These are phyloP conservation scores for Viola pubescens DNA, from an alignment of 441 rosid species.

Conservation along the genomic window DNA sequence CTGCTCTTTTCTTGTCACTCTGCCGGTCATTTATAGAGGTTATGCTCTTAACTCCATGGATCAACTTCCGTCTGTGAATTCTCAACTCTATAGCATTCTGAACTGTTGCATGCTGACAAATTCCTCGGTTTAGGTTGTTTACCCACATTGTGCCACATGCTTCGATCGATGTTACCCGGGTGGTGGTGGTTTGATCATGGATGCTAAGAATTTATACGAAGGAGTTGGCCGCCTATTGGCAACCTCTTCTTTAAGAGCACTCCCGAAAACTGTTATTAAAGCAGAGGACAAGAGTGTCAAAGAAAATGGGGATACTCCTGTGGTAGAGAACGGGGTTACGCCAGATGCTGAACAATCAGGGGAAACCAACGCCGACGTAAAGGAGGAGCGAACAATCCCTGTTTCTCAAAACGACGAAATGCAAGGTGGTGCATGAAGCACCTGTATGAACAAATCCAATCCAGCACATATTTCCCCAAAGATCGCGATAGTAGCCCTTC, in stretches of 20 bases:
- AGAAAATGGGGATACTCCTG: constrained; percentile 39
- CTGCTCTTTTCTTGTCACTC: constrained; percentile 77
- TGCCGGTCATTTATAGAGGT: constrained; percentile 89
- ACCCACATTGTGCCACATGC: constrained; percentile 78
- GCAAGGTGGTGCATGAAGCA: constrained; percentile 15
- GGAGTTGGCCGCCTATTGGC: constrained; percentile 51
- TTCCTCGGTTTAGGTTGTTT: constrained; percentile 47
- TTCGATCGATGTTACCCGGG: constrained; percentile 92
- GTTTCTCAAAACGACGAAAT: constrained; percentile 23
- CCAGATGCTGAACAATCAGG: constrained; percentile 29
- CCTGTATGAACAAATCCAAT: neutral
- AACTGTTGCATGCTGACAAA: neutral
- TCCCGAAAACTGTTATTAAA: constrained; percentile 30
- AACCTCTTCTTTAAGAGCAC: constrained; percentile 43
- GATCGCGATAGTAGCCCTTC: neutral
- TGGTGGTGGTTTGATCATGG: constrained; percentile 60
- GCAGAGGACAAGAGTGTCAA: constrained; percentile 31
- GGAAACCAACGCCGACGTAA: constrained; percentile 19
- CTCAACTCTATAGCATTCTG: constrained; percentile 1
- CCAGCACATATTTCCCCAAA: neutral
- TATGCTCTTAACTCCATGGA: constrained; percentile 2
- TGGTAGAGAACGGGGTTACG: constrained; percentile 36
- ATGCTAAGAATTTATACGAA: constrained; percentile 54
- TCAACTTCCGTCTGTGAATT: constrained; percentile 1
- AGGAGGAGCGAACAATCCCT: constrained; percentile 24